Percentiles rank a stretch among this genome's conserved stretches.
These are phyloP conservation scores for Pseudogymnoascus sp. DNA, from an alignment of 2,329 filamentous ascomycete genomes.

Conservation along the genomic window DNA sequence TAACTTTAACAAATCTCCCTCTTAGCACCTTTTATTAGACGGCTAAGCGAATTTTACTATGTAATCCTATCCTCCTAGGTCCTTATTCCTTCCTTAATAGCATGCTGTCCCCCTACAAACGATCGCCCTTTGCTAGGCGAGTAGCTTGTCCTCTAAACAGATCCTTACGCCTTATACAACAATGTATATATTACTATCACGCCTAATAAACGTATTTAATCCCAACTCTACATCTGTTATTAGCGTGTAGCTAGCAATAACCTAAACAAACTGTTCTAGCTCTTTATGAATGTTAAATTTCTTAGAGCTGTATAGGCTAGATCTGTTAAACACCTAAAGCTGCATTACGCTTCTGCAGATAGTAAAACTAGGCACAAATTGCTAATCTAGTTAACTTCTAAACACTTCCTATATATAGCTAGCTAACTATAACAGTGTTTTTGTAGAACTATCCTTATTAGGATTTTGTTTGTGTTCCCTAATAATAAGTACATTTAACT, in stretches of 20 bases:
- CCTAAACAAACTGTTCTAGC: background rate
- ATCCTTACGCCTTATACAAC: background rate
- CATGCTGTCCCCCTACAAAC: slow-evolving; percentile 19
- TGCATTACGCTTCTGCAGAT: slow-evolving; percentile 22
- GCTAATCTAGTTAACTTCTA: too few relatives aligned
- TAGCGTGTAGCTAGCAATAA: background rate
- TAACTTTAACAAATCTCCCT: slow-evolving; percentile 12
- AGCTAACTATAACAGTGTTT: slow-evolving; percentile 21
- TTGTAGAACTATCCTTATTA: slow-evolving; percentile 16
- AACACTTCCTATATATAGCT: slow-evolving; percentile 24
- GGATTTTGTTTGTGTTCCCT: slow-evolving; percentile 19
- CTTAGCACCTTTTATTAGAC: slow-evolving; percentile 23
- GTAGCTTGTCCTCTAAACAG: background rate
- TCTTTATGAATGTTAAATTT: background rate
- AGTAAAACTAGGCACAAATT: too few relatives aligned
- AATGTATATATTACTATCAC: background rate
- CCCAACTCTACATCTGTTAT: background rate
- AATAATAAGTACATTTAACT: slow-evolving; percentile 20
- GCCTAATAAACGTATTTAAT: background rate
- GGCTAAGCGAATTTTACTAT: slow-evolving; percentile 29
- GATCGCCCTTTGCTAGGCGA: background rate
- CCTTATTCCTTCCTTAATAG: slow-evolving; percentile 16
- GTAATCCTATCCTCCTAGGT: slow-evolving; percentile 17
- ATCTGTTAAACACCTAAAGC: slow-evolving; percentile 29
- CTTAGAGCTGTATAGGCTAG: slow-evolving; percentile 14